A percentile compares a stretch with the other conserved stretches of the same genome.
Evolutionary conservation across 352 stramenopile genomes (phyloP).

Genomic region (Pythium pyrilobum): DNA sequence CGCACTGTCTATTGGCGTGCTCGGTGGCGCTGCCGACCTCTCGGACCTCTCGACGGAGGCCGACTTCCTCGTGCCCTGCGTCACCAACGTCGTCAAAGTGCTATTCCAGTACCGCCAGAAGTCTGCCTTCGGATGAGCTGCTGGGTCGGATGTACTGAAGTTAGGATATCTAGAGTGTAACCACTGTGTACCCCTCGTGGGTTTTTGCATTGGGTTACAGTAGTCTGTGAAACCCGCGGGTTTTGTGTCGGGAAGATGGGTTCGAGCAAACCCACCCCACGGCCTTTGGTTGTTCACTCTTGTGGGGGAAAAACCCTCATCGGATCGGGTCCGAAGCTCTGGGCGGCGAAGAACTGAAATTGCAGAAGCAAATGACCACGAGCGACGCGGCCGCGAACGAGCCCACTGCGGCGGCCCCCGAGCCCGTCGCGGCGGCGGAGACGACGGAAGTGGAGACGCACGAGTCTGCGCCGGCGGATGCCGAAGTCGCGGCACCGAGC

Average conservation of each 20-base stretch:
- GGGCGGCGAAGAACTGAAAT: no score
- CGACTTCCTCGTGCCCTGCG: slow-evolving; percentile 40
- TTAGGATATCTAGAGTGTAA: slow-evolving; percentile 3
- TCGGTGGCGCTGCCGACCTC: slow-evolving; percentile 32
- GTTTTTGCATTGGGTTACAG: no score
- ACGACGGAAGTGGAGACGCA: not conserved
- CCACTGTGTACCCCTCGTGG: not conserved
- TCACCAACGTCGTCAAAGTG: slow-evolving; percentile 39
- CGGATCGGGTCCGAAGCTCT: slow-evolving; percentile 1
- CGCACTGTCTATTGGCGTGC: slow-evolving; percentile 35
- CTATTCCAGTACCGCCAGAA: slow-evolving; percentile 35
- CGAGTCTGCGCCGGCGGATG: not conserved
- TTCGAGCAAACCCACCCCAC: slow-evolving; percentile 7
- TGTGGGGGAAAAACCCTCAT: slow-evolving; percentile 24
- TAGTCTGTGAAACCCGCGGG: no score
- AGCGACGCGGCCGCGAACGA: not conserved
- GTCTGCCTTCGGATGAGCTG: not conserved
- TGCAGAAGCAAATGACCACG: not conserved
- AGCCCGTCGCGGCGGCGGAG: not conserved
- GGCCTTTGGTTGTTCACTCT: slow-evolving; percentile 16
- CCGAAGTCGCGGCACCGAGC: not conserved
- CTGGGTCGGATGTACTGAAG: not conserved
- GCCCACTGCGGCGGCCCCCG: slow-evolving; percentile 9
- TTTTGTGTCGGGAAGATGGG: no score
- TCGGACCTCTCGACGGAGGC: slow-evolving; percentile 37